Conservation (phyloP, 805 yeast species). For the Kluyveromyces lactis region DNA sequence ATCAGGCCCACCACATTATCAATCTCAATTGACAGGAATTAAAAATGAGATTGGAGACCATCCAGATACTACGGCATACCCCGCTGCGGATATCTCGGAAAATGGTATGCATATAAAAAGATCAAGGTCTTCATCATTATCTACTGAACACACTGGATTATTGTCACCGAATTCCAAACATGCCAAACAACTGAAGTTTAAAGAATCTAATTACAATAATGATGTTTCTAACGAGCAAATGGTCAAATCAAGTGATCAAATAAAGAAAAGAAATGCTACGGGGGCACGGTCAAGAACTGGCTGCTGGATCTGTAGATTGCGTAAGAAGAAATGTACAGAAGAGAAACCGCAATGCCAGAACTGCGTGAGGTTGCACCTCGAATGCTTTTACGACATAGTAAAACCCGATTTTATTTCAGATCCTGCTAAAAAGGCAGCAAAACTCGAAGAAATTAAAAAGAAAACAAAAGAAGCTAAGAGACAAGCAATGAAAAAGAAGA, state of each 20-base stretch:
- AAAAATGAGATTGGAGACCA: neutral
- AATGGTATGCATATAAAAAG: constrained; percentile 3
- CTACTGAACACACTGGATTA: constrained; percentile 7
- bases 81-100: constrained; percentile 5
- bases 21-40: constrained; percentile 6
- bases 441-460: constrained; percentile 43
- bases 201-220: constrained; percentile 2
- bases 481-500: constrained; percentile 28
- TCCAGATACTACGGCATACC: constrained; percentile 3
- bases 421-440: constrained; percentile 33
- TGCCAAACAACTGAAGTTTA: constrained; percentile 3
- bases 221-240: constrained; percentile 4
- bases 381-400: constrained; percentile 44
- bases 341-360: constrained; percentile 52
- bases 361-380: constrained; percentile 47
- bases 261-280: constrained; percentile 12
- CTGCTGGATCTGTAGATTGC: constrained; percentile 71
- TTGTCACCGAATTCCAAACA: constrained; percentile 4
- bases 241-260: constrained; percentile 7
- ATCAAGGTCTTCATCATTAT: constrained; percentile 7
- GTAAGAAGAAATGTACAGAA: constrained; percentile 68
- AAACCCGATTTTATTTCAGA: constrained; percentile 51
- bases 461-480: constrained; percentile 36
- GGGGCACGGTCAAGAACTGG: constrained; percentile 46
- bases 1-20: constrained; percentile 11